A percentile compares a stretch with the other conserved stretches of the same genome.
These are phyloP conservation scores for Fusarium chlamydosporum DNA, from an alignment of 2,329 filamentous ascomycete species.

Conservation along the genomic window DNA sequence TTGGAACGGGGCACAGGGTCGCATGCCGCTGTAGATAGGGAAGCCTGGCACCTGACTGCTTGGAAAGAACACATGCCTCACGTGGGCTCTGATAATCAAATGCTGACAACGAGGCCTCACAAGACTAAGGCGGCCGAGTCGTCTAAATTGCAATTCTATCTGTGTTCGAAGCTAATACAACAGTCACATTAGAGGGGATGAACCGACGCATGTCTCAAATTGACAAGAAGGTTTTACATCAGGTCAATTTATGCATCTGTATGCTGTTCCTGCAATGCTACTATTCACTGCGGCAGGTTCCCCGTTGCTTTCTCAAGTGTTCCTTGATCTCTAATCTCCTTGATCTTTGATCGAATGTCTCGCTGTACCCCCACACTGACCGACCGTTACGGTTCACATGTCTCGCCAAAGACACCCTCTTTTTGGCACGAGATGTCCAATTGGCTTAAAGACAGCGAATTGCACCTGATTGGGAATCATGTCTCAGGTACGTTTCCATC, in stretches of 20 bases:
- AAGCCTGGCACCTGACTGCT: constrained; percentile 29
- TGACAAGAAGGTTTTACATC: neutral
- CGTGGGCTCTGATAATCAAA: constrained; percentile 39
- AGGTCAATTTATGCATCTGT: neutral
- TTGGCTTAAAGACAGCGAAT: constrained; percentile 26
- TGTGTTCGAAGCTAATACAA: neutral
- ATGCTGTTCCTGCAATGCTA: neutral
- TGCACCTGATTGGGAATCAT: constrained; percentile 33
- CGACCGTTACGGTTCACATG: constrained; percentile 43
- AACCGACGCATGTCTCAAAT: neutral
- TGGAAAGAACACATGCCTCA: constrained; percentile 37
- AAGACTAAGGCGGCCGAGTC: constrained; percentile 6
- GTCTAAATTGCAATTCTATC: neutral
- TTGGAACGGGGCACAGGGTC: constrained; percentile 38
- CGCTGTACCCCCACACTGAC: constrained; percentile 35
- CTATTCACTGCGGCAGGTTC: neutral
- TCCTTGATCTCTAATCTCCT: neutral
- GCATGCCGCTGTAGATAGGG: constrained; percentile 33
- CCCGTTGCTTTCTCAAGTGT: neutral
- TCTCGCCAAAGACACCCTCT: constrained; percentile 37
- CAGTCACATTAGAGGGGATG: neutral
- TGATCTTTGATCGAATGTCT: constrained; percentile 24
- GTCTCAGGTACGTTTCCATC: constrained; percentile 42
- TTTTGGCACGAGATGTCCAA: constrained; percentile 9
- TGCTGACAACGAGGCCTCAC: constrained; percentile 47